Evolutionary conservation across 1,139 yeast species (phyloP).

Genomic region (Yamadazyma triangularis): DNA sequence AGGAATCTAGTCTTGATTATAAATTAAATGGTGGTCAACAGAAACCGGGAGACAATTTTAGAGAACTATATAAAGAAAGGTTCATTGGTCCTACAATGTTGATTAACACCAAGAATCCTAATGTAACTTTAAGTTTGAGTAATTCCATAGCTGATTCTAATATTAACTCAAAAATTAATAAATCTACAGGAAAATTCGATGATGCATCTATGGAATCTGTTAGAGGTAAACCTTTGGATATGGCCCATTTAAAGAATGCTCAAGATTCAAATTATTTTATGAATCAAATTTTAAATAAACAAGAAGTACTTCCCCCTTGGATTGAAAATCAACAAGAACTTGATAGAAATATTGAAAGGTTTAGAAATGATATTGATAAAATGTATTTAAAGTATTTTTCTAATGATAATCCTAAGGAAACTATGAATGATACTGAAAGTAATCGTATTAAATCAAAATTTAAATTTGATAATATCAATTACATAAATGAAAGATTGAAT

Average conservation of each 20-base stretch:
- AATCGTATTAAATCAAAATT: background rate
- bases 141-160: slow-evolving; percentile 67
- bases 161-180: slow-evolving; percentile 68
- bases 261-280: slow-evolving; percentile 40
- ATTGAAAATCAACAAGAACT: slow-evolving; percentile 71
- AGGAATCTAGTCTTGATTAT: slow-evolving; percentile 66
- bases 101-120: slow-evolving; percentile 30
- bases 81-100: slow-evolving; percentile 58
- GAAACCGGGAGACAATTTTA: slow-evolving; percentile 41
- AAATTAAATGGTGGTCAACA: slow-evolving; percentile 35
- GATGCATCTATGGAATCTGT: slow-evolving; percentile 42
- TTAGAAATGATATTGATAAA: slow-evolving; percentile 42
- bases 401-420: slow-evolving; percentile 11
- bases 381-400: slow-evolving; percentile 18
- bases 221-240: slow-evolving; percentile 58
- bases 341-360: slow-evolving; percentile 37
- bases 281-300: slow-evolving; percentile 59
- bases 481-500: slow-evolving; percentile 41
- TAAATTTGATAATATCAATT: slow-evolving; percentile 14
- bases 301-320: slow-evolving; percentile 86
- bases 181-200: slow-evolving; percentile 59
- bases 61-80: slow-evolving; percentile 59
- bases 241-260: slow-evolving; percentile 57
- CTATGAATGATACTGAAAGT: slow-evolving; percentile 5
- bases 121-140: slow-evolving; percentile 41